Conservation (phyloP, 73 alveolate genomes). For the Paramecium caudatum region DNA sequence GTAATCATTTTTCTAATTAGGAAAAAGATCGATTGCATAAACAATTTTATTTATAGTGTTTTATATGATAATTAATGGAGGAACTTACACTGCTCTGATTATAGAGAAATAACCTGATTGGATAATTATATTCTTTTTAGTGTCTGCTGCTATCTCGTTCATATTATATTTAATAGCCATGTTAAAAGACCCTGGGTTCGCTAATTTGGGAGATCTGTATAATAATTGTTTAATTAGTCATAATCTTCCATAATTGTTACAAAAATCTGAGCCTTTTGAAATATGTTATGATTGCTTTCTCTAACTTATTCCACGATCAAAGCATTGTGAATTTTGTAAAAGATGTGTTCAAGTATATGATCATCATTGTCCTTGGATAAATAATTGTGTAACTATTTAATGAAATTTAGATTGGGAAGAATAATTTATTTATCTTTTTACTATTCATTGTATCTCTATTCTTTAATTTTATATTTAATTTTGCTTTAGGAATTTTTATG, state of each 20-base stretch:
- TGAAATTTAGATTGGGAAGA: constrained; percentile 6
- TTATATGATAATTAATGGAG: background rate
- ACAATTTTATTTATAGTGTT: background rate
- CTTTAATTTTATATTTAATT: background rate
- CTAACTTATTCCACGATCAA: constrained; percentile 36
- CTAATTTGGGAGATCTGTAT: background rate
- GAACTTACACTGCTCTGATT: background rate
- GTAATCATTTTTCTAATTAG: constrained; percentile 3
- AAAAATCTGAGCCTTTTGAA: constrained; percentile 35
- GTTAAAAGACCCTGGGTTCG: constrained; percentile 26
- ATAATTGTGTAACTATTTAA: constrained; percentile 69
- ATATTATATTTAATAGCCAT: background rate
- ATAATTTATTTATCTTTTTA: background rate
- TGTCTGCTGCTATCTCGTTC: background rate
- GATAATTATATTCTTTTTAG: background rate
- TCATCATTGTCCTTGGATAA: constrained; percentile 77
- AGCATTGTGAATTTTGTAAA: constrained; percentile 76
- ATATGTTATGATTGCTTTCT: constrained; percentile 66
- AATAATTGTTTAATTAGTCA: background rate
- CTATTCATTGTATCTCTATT: background rate
- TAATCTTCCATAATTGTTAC: background rate
- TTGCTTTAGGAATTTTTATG: background rate
- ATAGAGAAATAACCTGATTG: background rate
- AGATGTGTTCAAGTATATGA: constrained; percentile 65
- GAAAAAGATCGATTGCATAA: background rate